Conservation (phyloP, 768 basidiomycete species). For the Leccinum boreale region DNA sequence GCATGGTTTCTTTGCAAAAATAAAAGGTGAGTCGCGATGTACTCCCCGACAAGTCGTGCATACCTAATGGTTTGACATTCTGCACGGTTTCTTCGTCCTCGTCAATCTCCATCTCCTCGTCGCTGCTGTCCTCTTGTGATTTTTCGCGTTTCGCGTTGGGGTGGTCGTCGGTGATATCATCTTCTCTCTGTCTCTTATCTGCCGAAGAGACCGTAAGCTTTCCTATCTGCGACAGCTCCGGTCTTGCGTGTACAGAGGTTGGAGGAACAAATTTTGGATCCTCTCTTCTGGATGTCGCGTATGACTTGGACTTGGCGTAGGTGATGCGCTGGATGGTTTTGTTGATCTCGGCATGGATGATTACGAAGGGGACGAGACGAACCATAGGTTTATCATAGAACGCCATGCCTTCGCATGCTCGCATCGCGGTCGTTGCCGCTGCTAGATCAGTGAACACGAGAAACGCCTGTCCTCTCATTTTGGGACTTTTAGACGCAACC, state of each 20-base stretch:
- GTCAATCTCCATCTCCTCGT: constrained; percentile 93
- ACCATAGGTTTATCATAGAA: constrained; percentile 94
- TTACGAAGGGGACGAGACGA: constrained; percentile 31
- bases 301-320: constrained; percentile 88
- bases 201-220: constrained; percentile 31
- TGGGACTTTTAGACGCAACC: constrained; percentile 79
- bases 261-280: constrained; percentile 82
- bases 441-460: constrained; percentile 92
- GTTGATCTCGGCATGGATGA: constrained; percentile 8
- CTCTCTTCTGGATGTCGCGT: constrained; percentile 75
- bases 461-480: constrained; percentile 93
- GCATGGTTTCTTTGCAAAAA: constrained; percentile 36
- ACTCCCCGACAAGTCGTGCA: constrained; percentile 27
- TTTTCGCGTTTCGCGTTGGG: constrained; percentile 68
- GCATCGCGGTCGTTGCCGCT: constrained; percentile 87
- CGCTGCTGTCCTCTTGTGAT: constrained; percentile 55
- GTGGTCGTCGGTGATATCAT: constrained; percentile 49
- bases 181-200: constrained; percentile 70
- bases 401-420: constrained; percentile 87
- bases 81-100: constrained; percentile 71
- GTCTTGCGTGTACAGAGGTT: constrained; percentile 57
- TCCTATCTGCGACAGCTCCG: constrained; percentile 40
- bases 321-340: constrained; percentile 64
- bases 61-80: constrained; percentile 43
- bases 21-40: constrained; percentile 10